Evolutionary conservation across 2,329 filamentous ascomycete genomes (phyloP).

Genomic region (Fusarium sp.): DNA sequence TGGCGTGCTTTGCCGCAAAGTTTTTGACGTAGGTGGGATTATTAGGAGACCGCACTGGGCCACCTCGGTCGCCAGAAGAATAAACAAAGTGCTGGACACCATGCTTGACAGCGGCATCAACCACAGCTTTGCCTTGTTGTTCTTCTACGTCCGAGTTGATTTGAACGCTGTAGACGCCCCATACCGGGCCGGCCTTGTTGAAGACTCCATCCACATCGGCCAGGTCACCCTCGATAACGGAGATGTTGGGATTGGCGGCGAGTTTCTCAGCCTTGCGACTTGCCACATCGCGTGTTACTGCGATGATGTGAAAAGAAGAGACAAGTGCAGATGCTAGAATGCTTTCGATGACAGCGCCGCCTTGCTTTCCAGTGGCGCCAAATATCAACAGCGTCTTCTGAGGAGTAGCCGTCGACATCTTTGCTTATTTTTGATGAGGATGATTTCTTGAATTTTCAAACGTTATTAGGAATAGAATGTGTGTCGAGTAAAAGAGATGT

Average conservation of each 20-base stretch:
- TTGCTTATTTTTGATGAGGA: background rate
- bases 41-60: background rate
- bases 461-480: no score
- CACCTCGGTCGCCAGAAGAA: conserved; percentile 8
- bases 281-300: background rate
- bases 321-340: background rate
- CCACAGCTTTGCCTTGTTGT: conserved; percentile 8
- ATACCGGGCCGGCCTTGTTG: background rate
- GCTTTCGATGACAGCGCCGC: conserved; percentile 12
- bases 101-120: background rate
- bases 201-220: background rate
- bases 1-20: conserved; percentile 74
- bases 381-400: conserved; percentile 1
- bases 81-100: conserved; percentile 14
- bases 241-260: background rate
- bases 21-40: conserved; percentile 53
- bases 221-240: conserved; percentile 1
- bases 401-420: background rate
- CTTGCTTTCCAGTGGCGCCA: conserved; percentile 15
- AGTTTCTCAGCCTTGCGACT: background rate
- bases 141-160: conserved; percentile 13
- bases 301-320: background rate
- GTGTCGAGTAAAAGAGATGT: no score
- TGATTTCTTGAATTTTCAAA: background rate
- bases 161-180: conserved; percentile 12